Percentiles rank a stretch among this genome's conserved stretches.
phyloP scores from a whole-genome alignment of 495 filamentous ascomycete genomes.

The Aspergillus leporis region DNA sequence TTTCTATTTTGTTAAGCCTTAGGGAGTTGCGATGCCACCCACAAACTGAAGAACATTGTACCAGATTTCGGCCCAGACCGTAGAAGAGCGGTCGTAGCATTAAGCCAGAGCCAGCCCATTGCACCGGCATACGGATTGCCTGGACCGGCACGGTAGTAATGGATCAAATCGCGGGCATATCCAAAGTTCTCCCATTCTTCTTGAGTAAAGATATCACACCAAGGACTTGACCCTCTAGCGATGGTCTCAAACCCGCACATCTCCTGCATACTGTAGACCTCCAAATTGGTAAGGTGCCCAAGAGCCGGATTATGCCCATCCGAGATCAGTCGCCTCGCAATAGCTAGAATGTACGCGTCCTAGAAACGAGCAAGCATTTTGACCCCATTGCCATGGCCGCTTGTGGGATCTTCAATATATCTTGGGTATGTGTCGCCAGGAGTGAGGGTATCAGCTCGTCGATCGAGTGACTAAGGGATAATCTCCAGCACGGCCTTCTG shows the following conservation, averaged over 20 bases:
- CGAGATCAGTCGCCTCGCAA: slow-evolving; percentile 43
- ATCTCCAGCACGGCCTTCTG: slow-evolving; percentile 44
- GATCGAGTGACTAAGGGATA: slow-evolving; percentile 52
- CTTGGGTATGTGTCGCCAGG: slow-evolving; percentile 57
- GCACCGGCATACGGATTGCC: slow-evolving; percentile 56
- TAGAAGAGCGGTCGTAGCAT: slow-evolving; percentile 56
- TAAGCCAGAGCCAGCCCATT: slow-evolving; percentile 65
- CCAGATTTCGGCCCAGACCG: slow-evolving; percentile 48
- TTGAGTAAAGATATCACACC: slow-evolving; percentile 59
- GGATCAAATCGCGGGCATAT: slow-evolving; percentile 60
- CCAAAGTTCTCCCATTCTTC: slow-evolving; percentile 59
- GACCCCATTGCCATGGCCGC: slow-evolving; percentile 52
- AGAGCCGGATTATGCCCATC: slow-evolving; percentile 43
- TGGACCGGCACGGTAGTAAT: slow-evolving; percentile 62
- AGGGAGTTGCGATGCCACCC: slow-evolving; percentile 20
- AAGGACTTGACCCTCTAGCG: slow-evolving; percentile 53
- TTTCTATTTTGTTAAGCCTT: background rate
- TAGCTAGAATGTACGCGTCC: slow-evolving; percentile 47
- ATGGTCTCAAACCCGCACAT: slow-evolving; percentile 62
- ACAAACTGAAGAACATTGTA: slow-evolving; percentile 60
- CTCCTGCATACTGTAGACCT: slow-evolving; percentile 63
- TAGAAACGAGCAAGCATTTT: slow-evolving; percentile 48
- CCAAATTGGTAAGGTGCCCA: slow-evolving; percentile 36
- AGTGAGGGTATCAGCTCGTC: slow-evolving; percentile 57
- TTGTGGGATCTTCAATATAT: slow-evolving; percentile 46